A percentile compares a stretch with the other conserved stretches of the same genome.
These are phyloP conservation scores for Yueomyces sinensis DNA, from an alignment of 805 yeast species.

Conservation along the genomic window DNA sequence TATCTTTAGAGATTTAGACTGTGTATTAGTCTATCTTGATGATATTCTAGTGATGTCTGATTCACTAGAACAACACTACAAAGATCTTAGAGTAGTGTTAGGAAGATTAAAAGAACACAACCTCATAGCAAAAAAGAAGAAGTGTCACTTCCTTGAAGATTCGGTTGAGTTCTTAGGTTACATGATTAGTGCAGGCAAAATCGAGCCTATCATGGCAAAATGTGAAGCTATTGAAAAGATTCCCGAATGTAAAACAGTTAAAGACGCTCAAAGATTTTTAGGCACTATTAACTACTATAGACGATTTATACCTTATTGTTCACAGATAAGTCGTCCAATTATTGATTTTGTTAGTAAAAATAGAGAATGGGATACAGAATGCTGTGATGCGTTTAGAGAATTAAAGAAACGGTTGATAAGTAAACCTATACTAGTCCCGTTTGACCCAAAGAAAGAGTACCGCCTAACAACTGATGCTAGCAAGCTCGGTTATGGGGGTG, in stretches of 20 bases:
- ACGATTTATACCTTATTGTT: constrained; percentile 4
- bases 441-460: not conserved
- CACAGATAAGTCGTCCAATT: constrained; percentile 1
- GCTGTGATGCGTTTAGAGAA: constrained; percentile 1
- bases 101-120: not conserved
- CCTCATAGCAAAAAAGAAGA: constrained; percentile 3
- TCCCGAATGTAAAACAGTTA: constrained; percentile 1
- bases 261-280: constrained; percentile 5
- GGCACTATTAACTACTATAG: constrained; percentile 5
- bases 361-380: not conserved
- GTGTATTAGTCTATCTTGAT: constrained; percentile 4
- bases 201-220: not conserved
- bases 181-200: not conserved
- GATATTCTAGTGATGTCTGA: constrained; percentile 2
- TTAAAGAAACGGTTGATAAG: not conserved
- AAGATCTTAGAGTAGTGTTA: constrained; percentile 2
- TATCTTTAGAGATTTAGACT: constrained; percentile 2
- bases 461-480: constrained; percentile 5
- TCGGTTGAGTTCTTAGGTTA: constrained; percentile 5
- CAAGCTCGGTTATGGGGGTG: constrained; percentile 4
- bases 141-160: constrained; percentile 3
- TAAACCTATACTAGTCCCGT: constrained; percentile 1
- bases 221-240: not conserved
- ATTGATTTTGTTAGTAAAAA: constrained; percentile 1
- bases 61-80: constrained; percentile 2